Evolutionary conservation across 495 filamentous ascomycete genomes (phyloP), one percentile per base, ranked within the genome.

Genomic region (Durotheca rogersii): DNA sequence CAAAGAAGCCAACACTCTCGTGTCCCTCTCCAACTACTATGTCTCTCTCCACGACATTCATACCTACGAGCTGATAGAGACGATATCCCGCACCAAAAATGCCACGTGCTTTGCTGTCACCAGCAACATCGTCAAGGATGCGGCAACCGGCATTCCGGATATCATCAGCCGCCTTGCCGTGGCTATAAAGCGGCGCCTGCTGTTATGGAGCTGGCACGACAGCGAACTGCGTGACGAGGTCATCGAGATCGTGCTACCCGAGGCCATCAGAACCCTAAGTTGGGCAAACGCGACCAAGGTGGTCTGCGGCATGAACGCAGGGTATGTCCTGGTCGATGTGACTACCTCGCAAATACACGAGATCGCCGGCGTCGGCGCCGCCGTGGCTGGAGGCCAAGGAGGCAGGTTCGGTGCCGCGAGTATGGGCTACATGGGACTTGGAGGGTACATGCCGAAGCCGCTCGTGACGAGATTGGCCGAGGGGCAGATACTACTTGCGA

Each of bases 391-490:
- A 0, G 79, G 81, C 1, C 62, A 86, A 82, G 69, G 83, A 71
- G 25, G 85, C 75, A 47, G 88, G 80, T 74, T 79, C 51, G 75
- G 79, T 7, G 68, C 79, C 18, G 65, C 79, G 42, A 75, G 79
- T 37, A 95, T 96, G 88, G 87, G 90, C 29, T 97, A 96, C 62
- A 93, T 97, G 75, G 91, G 90, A 2, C 84, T 98, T 60, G 90
- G 90, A 7, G 84, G 89, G 6, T 91, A 85, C 73, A 87, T 89
- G 19, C 93, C 93, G 9, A 90, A 90, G 58, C 94, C 93, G 5
- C 73, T 98, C 52, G 88, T 88, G 14, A 87, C 91, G 3, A 84
- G 83, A 46, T 73, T 99, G 6, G 79, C 79, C 3, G 88, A 92
- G 44, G 90, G 88, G 0, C 81, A 96, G 60, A 79, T 96, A 56